Conservation (phyloP, 192 early-diverging fungal genomes). For the Backusella westeae region DNA sequence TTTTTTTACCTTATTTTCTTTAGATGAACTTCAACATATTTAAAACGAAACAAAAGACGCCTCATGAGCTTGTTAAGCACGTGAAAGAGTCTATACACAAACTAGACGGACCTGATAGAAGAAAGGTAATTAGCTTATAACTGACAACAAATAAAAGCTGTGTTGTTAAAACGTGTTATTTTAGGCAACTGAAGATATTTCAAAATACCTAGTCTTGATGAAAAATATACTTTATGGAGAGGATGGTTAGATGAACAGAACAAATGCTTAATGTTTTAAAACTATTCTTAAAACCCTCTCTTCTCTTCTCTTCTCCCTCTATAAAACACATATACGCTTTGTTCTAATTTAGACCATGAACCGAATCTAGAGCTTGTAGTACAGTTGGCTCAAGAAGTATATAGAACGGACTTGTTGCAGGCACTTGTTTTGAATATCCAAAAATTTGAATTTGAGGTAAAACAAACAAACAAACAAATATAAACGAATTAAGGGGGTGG, state of each 20-base stretch:
- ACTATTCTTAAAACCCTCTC: not conserved
- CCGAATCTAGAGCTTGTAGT: constrained; percentile 88
- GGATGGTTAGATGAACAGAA: constrained; percentile 61
- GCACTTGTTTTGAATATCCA: constrained; percentile 87
- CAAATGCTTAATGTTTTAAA: not conserved
- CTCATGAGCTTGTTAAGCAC: constrained; percentile 85
- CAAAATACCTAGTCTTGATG: constrained; percentile 91
- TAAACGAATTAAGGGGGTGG: not conserved
- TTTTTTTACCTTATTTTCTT: not conserved
- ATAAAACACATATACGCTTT: not conserved
- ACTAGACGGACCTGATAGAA: constrained; percentile 68
- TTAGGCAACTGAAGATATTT: constrained; percentile 96
- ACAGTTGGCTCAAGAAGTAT: constrained; percentile 94
- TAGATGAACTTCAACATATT: constrained; percentile 74
- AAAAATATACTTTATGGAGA: constrained; percentile 94
- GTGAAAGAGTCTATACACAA: constrained; percentile 83
- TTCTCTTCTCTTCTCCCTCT: not conserved
- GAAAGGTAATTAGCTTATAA: constrained; percentile 49
- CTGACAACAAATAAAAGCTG: too few species aligned
- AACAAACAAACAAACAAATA: not conserved
- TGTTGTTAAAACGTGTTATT: constrained; percentile 13
- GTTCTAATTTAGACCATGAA: constrained; percentile 64
- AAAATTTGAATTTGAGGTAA: constrained; percentile 90
- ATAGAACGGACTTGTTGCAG: constrained; percentile 88
- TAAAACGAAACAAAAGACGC: constrained; percentile 80